These are phyloP conservation scores for Leccinum imitatum DNA, from an alignment of 768 basidiomycete species.

Conservation along the genomic window DNA sequence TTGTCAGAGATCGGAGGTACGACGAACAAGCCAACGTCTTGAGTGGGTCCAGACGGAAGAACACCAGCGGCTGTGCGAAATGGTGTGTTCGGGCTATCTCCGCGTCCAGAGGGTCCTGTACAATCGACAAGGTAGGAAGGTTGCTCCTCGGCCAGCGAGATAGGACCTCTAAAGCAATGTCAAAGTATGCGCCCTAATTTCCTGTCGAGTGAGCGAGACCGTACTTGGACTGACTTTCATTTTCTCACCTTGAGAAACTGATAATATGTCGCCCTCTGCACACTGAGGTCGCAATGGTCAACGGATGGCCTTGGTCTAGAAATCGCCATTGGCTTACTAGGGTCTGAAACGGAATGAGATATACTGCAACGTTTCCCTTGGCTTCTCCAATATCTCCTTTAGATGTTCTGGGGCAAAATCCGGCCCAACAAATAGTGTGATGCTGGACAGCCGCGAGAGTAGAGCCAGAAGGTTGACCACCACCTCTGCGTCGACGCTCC, in stretches of 20 bases:
- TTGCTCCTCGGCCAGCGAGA: slow-evolving; percentile 55
- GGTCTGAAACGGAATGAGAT: slow-evolving; percentile 78
- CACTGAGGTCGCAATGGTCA: slow-evolving; percentile 34
- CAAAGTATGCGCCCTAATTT: slow-evolving; percentile 76
- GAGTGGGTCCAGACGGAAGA: slow-evolving; percentile 68
- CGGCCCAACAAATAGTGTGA: slow-evolving; percentile 73
- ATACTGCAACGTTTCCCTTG: slow-evolving; percentile 45
- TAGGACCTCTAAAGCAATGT: slow-evolving; percentile 62
- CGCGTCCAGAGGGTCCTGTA: slow-evolving; percentile 61
- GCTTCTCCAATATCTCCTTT: slow-evolving; percentile 60
- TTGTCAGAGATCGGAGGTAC: slow-evolving; percentile 43
- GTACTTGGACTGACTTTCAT: not conserved
- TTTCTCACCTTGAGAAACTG: slow-evolving; percentile 69
- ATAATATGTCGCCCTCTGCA: slow-evolving; percentile 73
- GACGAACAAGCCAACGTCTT: slow-evolving; percentile 45
- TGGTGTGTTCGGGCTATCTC: slow-evolving; percentile 34
- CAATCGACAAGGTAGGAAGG: slow-evolving; percentile 54
- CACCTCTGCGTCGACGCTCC: slow-evolving; percentile 74
- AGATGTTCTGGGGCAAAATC: slow-evolving; percentile 79
- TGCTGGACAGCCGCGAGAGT: slow-evolving; percentile 47
- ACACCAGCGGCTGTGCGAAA: slow-evolving; percentile 88
- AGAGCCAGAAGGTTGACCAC: slow-evolving; percentile 65
- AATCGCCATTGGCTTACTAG: slow-evolving; percentile 52
- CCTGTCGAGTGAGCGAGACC: not conserved
- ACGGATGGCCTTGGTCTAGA: not conserved